A percentile compares a stretch with the other conserved stretches of the same genome.
phyloP scores from a whole-genome alignment of 2,329 filamentous ascomycete genomes.

The Dactylellina cionopaga region DNA sequence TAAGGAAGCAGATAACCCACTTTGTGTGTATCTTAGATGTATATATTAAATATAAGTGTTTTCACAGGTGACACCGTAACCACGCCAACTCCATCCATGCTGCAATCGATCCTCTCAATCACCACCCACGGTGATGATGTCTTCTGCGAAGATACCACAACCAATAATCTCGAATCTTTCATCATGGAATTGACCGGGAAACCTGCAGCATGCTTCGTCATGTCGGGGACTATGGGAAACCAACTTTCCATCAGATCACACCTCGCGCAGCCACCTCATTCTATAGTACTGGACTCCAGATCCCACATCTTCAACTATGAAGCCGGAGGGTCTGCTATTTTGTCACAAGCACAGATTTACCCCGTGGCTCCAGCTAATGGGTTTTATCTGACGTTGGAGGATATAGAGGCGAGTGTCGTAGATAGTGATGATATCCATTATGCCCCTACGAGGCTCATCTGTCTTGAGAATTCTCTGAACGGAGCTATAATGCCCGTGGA shows the following conservation, averaged over 20 bases:
- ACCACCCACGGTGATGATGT: slow-evolving; percentile 80
- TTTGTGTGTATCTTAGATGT: neutral
- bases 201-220: slow-evolving; percentile 79
- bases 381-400: slow-evolving; percentile 63
- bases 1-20: no score
- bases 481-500: slow-evolving; percentile 60
- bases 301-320: slow-evolving; percentile 79
- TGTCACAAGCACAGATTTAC: slow-evolving; percentile 54
- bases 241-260: slow-evolving; percentile 83
- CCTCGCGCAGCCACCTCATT: slow-evolving; percentile 80
- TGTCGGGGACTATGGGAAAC: slow-evolving; percentile 95
- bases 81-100: slow-evolving; percentile 81
- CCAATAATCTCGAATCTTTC: slow-evolving; percentile 77
- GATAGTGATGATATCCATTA: slow-evolving; percentile 63
- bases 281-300: slow-evolving; percentile 79
- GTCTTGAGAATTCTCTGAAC: slow-evolving; percentile 62
- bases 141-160: slow-evolving; percentile 80
- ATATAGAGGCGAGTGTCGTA: slow-evolving; percentile 59
- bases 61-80: slow-evolving; percentile 72
- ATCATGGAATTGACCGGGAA: slow-evolving; percentile 79
- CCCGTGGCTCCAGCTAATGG: slow-evolving; percentile 60
- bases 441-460: slow-evolving; percentile 62
- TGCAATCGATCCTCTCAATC: slow-evolving; percentile 77
- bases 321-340: slow-evolving; percentile 65
- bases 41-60: no score